phyloP scores from a whole-genome alignment of 2,329 filamentous ascomycete genomes.

The Hysterium pulicare region DNA sequence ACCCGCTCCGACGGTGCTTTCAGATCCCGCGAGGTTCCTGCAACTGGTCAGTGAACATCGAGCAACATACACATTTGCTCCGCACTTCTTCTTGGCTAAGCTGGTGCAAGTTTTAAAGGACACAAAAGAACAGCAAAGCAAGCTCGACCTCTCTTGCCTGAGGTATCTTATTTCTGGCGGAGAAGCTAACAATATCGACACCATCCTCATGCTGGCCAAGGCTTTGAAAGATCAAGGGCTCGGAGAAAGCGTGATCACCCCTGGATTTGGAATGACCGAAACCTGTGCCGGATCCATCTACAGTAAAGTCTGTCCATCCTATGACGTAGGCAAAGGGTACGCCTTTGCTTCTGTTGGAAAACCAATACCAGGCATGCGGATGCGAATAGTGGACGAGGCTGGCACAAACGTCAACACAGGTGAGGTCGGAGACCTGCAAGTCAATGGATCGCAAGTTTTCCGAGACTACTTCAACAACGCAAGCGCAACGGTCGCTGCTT shows the following conservation, averaged over 20 bases:
- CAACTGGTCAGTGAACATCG: slow-evolving; percentile 40
- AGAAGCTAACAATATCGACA: slow-evolving; percentile 42
- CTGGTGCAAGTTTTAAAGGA: slow-evolving; percentile 6
- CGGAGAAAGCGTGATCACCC: slow-evolving; percentile 5
- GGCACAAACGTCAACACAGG: background rate
- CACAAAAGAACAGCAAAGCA: background rate
- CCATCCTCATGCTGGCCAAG: slow-evolving; percentile 29
- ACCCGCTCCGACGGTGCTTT: slow-evolving; percentile 38
- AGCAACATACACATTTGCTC: slow-evolving; percentile 46
- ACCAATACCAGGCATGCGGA: slow-evolving; percentile 38
- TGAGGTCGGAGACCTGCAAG: slow-evolving; percentile 10
- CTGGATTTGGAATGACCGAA: slow-evolving; percentile 53
- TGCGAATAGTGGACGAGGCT: slow-evolving; percentile 36
- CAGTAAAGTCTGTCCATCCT: slow-evolving; percentile 39
- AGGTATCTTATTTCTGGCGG: slow-evolving; percentile 42
- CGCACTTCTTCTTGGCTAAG: slow-evolving; percentile 42
- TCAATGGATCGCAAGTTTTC: slow-evolving; percentile 39
- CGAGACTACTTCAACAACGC: slow-evolving; percentile 31
- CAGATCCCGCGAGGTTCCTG: slow-evolving; percentile 40
- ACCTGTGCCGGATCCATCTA: slow-evolving; percentile 52
- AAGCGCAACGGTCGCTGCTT: slow-evolving; percentile 18
- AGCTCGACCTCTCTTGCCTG: slow-evolving; percentile 28
- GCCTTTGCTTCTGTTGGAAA: slow-evolving; percentile 40
- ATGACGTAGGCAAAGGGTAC: slow-evolving; percentile 29
- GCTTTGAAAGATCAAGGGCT: slow-evolving; percentile 32